A percentile compares a stretch with the other conserved stretches of the same genome.
These are phyloP conservation scores for Puccinellia tenuiflora DNA, from an alignment of 176 grass and related monocot species.

Conservation along the genomic window DNA sequence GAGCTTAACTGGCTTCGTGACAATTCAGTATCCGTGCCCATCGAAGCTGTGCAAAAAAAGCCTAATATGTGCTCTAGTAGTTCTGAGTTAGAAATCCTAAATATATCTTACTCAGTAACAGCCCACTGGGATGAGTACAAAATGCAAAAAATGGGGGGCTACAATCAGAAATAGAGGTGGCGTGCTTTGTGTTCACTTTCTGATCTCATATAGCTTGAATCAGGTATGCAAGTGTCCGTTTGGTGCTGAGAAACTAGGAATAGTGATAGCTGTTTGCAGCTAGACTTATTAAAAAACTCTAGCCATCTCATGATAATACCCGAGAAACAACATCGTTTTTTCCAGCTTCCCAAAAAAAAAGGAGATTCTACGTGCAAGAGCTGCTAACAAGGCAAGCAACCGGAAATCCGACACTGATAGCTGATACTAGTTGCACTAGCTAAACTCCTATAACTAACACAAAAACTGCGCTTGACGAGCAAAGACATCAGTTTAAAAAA, in stretches of 20 bases:
- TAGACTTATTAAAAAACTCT: not conserved
- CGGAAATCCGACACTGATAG: not conserved
- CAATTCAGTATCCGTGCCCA: not conserved
- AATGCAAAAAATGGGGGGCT: no score
- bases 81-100: not conserved
- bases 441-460: not conserved
- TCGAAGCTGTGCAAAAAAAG: slow-evolving; percentile 8
- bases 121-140: not conserved
- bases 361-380: not conserved
- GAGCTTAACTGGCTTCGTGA: not conserved
- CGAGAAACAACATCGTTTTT: not conserved
- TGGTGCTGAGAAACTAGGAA: not conserved
- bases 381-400: not conserved
- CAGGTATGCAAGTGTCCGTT: not conserved
- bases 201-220: not conserved
- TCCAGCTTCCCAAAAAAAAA: not conserved
- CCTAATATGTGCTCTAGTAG: not conserved
- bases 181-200: not conserved
- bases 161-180: no score
- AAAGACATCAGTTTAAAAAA: not conserved
- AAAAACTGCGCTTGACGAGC: not conserved
- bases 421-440: not conserved
- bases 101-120: not conserved
- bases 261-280: not conserved
- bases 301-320: not conserved